Base-by-base conservation (phyloP, 225 moss, liverwort and hornwort species). In the Antitrichia curtipendula region DNA sequence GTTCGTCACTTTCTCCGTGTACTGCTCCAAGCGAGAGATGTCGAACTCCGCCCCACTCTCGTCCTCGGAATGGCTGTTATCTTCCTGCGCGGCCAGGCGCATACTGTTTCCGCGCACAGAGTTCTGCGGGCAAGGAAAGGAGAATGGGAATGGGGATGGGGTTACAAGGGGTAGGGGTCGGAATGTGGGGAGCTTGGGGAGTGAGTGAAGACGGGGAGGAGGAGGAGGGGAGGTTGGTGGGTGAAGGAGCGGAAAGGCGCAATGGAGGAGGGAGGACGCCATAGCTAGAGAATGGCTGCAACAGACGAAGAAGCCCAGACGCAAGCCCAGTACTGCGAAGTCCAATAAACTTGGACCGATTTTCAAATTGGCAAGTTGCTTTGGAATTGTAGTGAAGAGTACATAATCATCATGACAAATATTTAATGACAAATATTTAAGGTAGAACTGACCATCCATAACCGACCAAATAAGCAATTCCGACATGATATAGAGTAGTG, bases 1-100 rank as follows among this genome's bases (percentile, higher is more conserved):
- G 74, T 75, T 86, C 41, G 78, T 85, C 86, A 91, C 91, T 65
- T 77, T 91, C 82, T 95, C 95, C 23, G 96, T 96, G 87, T 95
- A 97, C 83, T 86, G 84, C 89, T 97, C 97, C 82, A 97, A 54
- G 38, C 95, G 95, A 71, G 90, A 81, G 72, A 97, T 93, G 79
- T 96, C 93, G 78, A 97, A 96, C 19, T 81, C 86, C 72, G 36
- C 54, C 41, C 31, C 65, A 29, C 31, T 10, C 23, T 77, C 50
- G 52, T 77, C 80, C 86, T 86, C 84, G 65, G 82, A n/a, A 58
- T 70, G 69, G 21, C 54, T 43, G 75, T 34, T 21, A 18, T 34
- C 68, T 61, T 50, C 85, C 62, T 75, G 72, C 7, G 31, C 62
- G 62, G 50, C 85, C 75, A 50, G 38, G 62, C 75, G 62, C 29